These are phyloP conservation scores for Geranium brycei DNA, from an alignment of 345 rosid genomes.

Conservation along the genomic window DNA sequence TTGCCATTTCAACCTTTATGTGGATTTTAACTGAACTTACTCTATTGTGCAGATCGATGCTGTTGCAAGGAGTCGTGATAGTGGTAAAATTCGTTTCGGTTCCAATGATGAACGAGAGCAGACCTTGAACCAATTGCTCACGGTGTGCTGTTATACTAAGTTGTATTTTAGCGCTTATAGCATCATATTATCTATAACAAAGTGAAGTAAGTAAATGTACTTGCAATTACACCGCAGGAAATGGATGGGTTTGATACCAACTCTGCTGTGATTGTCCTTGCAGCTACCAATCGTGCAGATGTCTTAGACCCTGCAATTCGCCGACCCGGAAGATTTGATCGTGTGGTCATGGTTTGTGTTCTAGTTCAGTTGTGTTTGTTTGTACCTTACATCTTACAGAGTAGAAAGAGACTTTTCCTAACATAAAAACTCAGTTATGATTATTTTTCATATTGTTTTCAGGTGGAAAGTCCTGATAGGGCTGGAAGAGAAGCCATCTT, in stretches of 20 bases:
- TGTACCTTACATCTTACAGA: constrained; percentile 6
- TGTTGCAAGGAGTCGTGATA: constrained; percentile 95
- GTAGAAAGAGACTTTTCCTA: constrained; percentile 3
- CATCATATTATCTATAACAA: not conserved
- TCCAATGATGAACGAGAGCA: constrained; percentile 95
- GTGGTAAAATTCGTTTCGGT: constrained; percentile 73
- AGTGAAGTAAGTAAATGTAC: constrained; percentile 5
- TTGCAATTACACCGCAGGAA: constrained; percentile 44
- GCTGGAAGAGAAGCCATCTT: constrained; percentile 87
- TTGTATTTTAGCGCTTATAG: constrained; percentile 2
- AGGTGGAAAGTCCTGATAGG: constrained; percentile 93
- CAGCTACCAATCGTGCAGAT: constrained; percentile 95
- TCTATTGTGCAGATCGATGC: constrained; percentile 72
- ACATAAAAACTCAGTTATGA: constrained; percentile 4
- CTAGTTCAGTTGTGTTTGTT: constrained; percentile 9
- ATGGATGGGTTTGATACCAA: constrained; percentile 99
- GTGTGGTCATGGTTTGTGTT: constrained; percentile 68
- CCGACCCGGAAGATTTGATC: constrained; percentile 98
- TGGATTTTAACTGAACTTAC: constrained; percentile 5
- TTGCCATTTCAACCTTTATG: not conserved
- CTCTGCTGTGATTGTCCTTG: constrained; percentile 93
- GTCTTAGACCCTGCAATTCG: constrained; percentile 92
- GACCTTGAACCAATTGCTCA: constrained; percentile 91
- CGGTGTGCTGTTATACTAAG: constrained; percentile 35
- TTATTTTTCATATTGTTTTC: constrained; percentile 11